A percentile compares a stretch with the other conserved stretches of the same genome.
phyloP scores from a whole-genome alignment of 306 rosid genomes.

The Vigna reflexopilosa region DNA sequence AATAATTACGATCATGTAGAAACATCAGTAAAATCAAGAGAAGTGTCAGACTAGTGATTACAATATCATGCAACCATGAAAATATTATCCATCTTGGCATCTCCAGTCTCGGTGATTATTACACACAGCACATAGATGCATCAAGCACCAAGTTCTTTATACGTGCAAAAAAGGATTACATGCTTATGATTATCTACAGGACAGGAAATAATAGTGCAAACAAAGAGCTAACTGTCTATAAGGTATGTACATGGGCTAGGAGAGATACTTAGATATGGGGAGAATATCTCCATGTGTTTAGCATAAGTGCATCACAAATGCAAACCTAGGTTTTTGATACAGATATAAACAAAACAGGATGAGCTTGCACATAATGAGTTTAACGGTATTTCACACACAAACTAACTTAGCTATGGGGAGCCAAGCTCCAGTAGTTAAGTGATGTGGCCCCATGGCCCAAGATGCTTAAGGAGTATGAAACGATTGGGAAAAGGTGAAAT shows the following conservation, averaged over 20 bases:
- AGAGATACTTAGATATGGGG: background rate
- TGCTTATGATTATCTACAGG: slow-evolving; percentile 1
- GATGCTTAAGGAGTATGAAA: background rate
- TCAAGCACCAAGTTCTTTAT: background rate
- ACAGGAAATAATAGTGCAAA: slow-evolving; percentile 17
- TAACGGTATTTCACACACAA: background rate
- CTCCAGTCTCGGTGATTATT: background rate
- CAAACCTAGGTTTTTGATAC: background rate
- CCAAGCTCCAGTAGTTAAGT: slow-evolving; percentile 14
- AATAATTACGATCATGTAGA: slow-evolving; percentile 21
- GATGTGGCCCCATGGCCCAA: background rate
- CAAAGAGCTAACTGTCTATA: background rate
- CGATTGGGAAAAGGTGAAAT: background rate
- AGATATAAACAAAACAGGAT: background rate
- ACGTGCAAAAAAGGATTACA: background rate
- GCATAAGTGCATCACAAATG: slow-evolving; percentile 6
- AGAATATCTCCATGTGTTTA: slow-evolving; percentile 9
- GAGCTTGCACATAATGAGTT: background rate
- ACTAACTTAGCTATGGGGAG: background rate
- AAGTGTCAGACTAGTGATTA: slow-evolving; percentile 19
- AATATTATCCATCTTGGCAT: slow-evolving; percentile 1
- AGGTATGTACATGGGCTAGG: background rate
- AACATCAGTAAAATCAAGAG: slow-evolving; percentile 30
- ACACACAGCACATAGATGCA: slow-evolving; percentile 3
- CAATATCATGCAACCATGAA: slow-evolving; percentile 10